These are phyloP conservation scores for Sporothrix sp. DNA, from an alignment of 2,329 filamentous ascomycete genomes.

Conservation along the genomic window DNA sequence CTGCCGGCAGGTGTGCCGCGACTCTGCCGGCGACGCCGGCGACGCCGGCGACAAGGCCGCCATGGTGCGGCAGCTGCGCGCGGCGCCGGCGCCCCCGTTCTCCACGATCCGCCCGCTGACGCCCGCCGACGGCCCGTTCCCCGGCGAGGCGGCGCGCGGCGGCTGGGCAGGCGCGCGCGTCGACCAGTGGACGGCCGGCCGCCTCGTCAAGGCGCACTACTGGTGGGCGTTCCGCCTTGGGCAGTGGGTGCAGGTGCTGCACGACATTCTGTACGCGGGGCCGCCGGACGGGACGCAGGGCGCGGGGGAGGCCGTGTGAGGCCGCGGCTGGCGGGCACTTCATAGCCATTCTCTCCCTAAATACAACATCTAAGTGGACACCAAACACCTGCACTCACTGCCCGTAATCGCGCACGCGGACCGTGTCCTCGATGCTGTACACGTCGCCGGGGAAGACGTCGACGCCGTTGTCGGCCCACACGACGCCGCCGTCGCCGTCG, in stretches of 20 bases:
- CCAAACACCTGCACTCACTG: background rate
- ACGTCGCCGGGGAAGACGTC: constrained; percentile 57
- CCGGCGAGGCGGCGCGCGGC: background rate
- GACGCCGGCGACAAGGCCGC: constrained; percentile 18
- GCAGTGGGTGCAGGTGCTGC: constrained; percentile 20
- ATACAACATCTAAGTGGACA: background rate
- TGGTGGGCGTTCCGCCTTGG: constrained; percentile 22
- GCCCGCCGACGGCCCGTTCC: background rate
- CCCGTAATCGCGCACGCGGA: background rate
- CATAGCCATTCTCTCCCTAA: too few species aligned
- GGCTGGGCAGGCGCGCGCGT: constrained; percentile 24
- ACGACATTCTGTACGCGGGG: constrained; percentile 24
- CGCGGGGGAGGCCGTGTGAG: background rate
- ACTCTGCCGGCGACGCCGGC: constrained; percentile 19
- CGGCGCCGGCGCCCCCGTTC: constrained; percentile 12
- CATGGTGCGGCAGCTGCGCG: constrained; percentile 21
- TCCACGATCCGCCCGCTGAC: background rate
- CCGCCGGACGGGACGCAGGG: constrained; percentile 21
- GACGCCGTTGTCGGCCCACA: constrained; percentile 56
- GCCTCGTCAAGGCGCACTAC: constrained; percentile 24
- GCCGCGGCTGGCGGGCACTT: too few species aligned
- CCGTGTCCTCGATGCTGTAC: constrained; percentile 9
- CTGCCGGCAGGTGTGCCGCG: constrained; percentile 20
- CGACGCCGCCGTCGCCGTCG: constrained; percentile 28
- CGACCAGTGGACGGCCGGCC: constrained; percentile 20